phyloP scores from a whole-genome alignment of 2,329 filamentous ascomycete genomes.

The Cladorrhinum sp. region DNA sequence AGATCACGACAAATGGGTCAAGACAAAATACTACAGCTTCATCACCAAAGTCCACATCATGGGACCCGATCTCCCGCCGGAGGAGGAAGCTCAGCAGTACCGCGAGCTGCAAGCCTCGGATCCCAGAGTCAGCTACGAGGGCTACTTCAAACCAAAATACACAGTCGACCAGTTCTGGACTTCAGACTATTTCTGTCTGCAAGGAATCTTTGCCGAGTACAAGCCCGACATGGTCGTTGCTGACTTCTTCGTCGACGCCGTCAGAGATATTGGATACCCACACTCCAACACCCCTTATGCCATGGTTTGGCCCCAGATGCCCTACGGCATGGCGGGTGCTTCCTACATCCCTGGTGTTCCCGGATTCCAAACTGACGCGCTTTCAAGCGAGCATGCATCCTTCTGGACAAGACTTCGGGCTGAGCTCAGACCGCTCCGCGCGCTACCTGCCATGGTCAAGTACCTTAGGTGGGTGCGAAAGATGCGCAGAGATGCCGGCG shows the following conservation, averaged over 20 bases:
- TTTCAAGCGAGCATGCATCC: conserved; percentile 40
- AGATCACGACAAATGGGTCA: conserved; percentile 31
- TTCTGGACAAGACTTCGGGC: conserved; percentile 37
- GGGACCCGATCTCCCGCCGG: conserved; percentile 1
- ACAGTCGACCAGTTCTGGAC: conserved; percentile 18
- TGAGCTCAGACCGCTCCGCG: conserved; percentile 33
- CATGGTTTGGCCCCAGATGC: conserved; percentile 42
- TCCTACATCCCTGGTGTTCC: conserved; percentile 42
- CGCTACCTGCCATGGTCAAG: conserved; percentile 31
- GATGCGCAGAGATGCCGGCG: conserved; percentile 36
- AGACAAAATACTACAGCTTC: conserved; percentile 17
- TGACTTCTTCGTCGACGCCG: conserved; percentile 44
- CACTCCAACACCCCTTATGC: conserved; percentile 39
- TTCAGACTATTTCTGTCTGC: conserved; percentile 11
- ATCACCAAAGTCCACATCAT: conserved; percentile 4
- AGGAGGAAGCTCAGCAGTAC: conserved; percentile 8
- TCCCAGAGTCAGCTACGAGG: conserved; percentile 3
- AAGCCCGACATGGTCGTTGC: conserved; percentile 41
- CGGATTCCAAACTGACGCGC: conserved; percentile 39
- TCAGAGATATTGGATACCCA: conserved; percentile 36
- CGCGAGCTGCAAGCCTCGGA: conserved; percentile 2
- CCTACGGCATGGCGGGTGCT: conserved; percentile 35
- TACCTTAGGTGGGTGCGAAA: conserved; percentile 31
- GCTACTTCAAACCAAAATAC: conserved; percentile 4
- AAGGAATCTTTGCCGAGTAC: conserved; percentile 11